A percentile compares a stretch with the other conserved stretches of the same genome.
phyloP scores from a whole-genome alignment of 1,284 basidiomycete species.

The Irpex rosettiformis region DNA sequence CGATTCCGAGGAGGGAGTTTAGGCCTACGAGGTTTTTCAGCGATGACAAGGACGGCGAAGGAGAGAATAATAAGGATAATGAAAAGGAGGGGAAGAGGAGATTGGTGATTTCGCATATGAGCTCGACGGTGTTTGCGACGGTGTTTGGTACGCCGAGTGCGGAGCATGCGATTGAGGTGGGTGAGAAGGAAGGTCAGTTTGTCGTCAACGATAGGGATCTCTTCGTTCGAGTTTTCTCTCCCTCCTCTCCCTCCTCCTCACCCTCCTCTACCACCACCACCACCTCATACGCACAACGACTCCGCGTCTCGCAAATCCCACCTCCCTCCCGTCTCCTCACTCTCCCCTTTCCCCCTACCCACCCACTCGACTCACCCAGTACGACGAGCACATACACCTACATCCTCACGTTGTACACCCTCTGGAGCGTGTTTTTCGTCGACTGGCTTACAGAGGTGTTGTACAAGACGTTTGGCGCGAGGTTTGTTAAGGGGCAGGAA shows the following conservation, averaged over 20 bases:
- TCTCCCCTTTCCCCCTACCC: slow-evolving; percentile 9
- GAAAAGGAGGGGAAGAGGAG: slow-evolving; percentile 8
- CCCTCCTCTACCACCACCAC: not conserved
- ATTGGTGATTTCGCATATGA: slow-evolving; percentile 47
- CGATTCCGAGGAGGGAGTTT: slow-evolving; percentile 23
- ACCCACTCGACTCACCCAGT: slow-evolving; percentile 18
- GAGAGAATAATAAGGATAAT: not conserved
- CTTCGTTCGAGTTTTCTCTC: slow-evolving; percentile 11
- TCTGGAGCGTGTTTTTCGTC: not conserved
- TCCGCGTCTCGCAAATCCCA: slow-evolving; percentile 18
- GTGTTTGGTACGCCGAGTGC: slow-evolving; percentile 41
- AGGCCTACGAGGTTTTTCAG: slow-evolving; percentile 2
- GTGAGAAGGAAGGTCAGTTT: slow-evolving; percentile 17
- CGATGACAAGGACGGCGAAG: slow-evolving; percentile 1
- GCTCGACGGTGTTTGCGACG: slow-evolving; percentile 51
- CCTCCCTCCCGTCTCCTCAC: not conserved
- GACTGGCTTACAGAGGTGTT: slow-evolving; percentile 16
- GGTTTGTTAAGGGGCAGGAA: slow-evolving; percentile 26
- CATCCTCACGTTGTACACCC: slow-evolving; percentile 11
- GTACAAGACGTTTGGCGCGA: slow-evolving; percentile 16
- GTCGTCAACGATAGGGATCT: slow-evolving; percentile 12
- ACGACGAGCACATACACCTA: not conserved
- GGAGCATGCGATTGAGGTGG: slow-evolving; percentile 18
- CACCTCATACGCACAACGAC: slow-evolving; percentile 9
- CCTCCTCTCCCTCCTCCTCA: not conserved